Evolutionary conservation across 139 green algal species (phyloP).

Genomic region (Chlorella sorokiniana): DNA sequence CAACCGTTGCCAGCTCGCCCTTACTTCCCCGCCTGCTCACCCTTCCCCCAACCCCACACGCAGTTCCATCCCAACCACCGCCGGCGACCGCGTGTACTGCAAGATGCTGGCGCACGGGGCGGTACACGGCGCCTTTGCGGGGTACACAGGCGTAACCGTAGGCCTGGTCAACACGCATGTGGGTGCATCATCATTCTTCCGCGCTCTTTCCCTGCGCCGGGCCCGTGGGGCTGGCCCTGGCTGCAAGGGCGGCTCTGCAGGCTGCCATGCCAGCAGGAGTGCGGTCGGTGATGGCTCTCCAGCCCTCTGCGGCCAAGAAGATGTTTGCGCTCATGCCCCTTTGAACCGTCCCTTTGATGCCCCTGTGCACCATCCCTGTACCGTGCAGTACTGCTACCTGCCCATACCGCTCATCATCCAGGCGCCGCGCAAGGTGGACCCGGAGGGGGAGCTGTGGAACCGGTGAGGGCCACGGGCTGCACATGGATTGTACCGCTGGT

Average conservation of each 20-base stretch:
- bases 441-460: conserved; percentile 73
- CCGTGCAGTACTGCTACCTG: conserved; percentile 29
- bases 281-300: no score
- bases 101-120: conserved; percentile 90
- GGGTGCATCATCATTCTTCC: neutral
- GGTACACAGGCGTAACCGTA: conserved; percentile 76
- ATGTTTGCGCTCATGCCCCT: no score
- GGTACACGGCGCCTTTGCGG: conserved; percentile 95
- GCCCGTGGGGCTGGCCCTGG: no score
- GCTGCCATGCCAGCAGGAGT: no score
- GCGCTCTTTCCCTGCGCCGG: no score
- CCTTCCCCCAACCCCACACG: no score
- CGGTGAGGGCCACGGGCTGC: neutral
- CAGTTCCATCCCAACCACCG: conserved; percentile 83
- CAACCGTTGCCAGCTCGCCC: no score
- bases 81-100: conserved; percentile 92
- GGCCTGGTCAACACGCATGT: conserved; percentile 86
- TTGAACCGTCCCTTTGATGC: no score
- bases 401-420: conserved; percentile 82
- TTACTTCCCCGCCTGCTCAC: no score
- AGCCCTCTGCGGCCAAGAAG: no score
- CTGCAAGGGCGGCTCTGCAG: no score
- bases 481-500: neutral
- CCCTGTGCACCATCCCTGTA: neutral
- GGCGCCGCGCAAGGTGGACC: conserved; percentile 62